Conservation (phyloP, 2,329 filamentous ascomycete genomes). For the Mycogone perniciosa region DNA sequence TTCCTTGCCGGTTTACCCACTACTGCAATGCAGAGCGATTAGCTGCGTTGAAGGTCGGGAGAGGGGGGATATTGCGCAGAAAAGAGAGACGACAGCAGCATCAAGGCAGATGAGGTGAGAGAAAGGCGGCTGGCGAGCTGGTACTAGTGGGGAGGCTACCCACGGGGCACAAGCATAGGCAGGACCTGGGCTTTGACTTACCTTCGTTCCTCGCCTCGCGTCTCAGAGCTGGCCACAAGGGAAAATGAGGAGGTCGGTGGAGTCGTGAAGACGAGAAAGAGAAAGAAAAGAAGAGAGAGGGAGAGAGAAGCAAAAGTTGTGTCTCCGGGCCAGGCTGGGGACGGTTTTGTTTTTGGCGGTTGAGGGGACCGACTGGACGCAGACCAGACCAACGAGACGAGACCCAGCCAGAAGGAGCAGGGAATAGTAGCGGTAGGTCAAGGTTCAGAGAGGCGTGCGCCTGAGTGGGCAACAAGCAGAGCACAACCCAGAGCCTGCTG, state of each 20-base stretch:
- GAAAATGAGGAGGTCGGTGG: slow-evolving; percentile 28
- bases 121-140: slow-evolving; percentile 19
- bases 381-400: slow-evolving; percentile 10
- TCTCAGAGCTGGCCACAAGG: slow-evolving; percentile 16
- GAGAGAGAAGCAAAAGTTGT: slow-evolving; percentile 17
- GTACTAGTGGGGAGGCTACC: slow-evolving; percentile 8
- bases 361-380: slow-evolving; percentile 16
- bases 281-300: slow-evolving; percentile 18
- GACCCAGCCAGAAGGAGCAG: slow-evolving; percentile 22
- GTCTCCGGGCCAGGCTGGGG: slow-evolving; percentile 19
- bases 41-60: slow-evolving; percentile 24
- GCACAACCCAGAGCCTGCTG: slow-evolving; percentile 1
- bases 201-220: slow-evolving; percentile 10
- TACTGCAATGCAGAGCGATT: slow-evolving; percentile 28
- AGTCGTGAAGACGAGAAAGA: slow-evolving; percentile 28
- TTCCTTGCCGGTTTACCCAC: slow-evolving; percentile 19
- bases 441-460: slow-evolving; percentile 9
- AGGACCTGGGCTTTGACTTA: slow-evolving; percentile 5
- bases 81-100: not conserved
- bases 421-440: slow-evolving; percentile 24
- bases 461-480: slow-evolving; percentile 1
- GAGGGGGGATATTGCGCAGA: slow-evolving; percentile 8
- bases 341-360: slow-evolving; percentile 30
- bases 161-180: not conserved
- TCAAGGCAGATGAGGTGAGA: slow-evolving; percentile 2